A percentile compares a stretch with the other conserved stretches of the same genome.
Evolutionary conservation across 2,329 filamentous ascomycete species (phyloP).

Genomic region (Gaeumannomyces tritici): DNA sequence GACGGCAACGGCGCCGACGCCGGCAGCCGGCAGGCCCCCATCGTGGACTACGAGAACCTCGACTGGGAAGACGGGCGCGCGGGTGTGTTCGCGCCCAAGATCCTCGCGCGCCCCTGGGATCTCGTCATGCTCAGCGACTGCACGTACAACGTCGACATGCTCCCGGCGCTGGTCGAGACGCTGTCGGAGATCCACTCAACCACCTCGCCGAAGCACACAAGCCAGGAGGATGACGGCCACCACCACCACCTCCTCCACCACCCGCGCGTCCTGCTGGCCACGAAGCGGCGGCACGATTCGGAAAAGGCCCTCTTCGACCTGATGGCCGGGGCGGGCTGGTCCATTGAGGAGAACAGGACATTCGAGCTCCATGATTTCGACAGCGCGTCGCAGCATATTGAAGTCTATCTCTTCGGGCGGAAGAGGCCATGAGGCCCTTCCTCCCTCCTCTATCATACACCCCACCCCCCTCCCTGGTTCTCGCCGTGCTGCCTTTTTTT

Average conservation of each 20-base stretch:
- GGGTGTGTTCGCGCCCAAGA: slow-evolving; percentile 32
- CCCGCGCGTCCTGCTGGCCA: slow-evolving; percentile 40
- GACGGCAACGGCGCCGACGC: not conserved
- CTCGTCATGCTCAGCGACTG: slow-evolving; percentile 48
- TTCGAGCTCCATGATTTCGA: slow-evolving; percentile 37
- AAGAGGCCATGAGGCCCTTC: not conserved
- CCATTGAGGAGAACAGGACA: slow-evolving; percentile 26
- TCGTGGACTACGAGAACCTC: slow-evolving; percentile 41
- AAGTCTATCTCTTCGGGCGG: slow-evolving; percentile 42
- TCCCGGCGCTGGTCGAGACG: slow-evolving; percentile 43
- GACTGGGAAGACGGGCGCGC: slow-evolving; percentile 44
- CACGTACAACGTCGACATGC: slow-evolving; percentile 50
- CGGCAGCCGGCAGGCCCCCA: not conserved
- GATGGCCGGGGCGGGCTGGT: slow-evolving; percentile 36
- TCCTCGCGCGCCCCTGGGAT: slow-evolving; percentile 35
- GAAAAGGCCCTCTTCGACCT: slow-evolving; percentile 39
- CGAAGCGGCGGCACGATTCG: slow-evolving; percentile 45
- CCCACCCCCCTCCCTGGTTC: no score
- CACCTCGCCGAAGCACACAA: slow-evolving; percentile 3
- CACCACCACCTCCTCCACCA: no score
- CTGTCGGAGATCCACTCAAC: slow-evolving; percentile 35
- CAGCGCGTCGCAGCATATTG: slow-evolving; percentile 32
- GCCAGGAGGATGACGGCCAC: not conserved
- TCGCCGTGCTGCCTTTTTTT: not conserved
- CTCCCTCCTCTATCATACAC: no score